Conservation (phyloP, 345 rosid species). For the Pistacia integerrima region DNA sequence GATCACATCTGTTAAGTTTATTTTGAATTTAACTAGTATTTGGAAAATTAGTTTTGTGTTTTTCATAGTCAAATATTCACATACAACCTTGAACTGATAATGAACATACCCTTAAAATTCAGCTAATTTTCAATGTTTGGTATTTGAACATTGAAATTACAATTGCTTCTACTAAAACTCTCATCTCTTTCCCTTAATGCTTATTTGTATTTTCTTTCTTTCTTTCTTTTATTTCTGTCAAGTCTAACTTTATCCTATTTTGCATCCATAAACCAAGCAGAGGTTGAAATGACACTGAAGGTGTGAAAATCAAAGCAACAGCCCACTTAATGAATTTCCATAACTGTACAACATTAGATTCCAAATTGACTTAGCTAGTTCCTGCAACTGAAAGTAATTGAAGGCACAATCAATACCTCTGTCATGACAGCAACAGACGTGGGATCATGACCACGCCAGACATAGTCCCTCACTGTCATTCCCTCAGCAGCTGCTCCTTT, state of each 20-base stretch:
- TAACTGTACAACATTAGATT: not conserved
- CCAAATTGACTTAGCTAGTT: not conserved
- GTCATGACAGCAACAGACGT: constrained; percentile 99
- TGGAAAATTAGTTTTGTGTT: not conserved
- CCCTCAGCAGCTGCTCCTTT: constrained; percentile 98
- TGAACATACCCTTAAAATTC: not conserved
- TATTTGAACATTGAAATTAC: not conserved
- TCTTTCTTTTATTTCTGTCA: not conserved
- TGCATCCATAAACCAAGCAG: not conserved
- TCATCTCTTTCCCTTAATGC: not conserved
- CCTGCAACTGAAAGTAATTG: not conserved
- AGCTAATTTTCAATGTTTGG: not conserved
- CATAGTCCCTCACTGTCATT: constrained; percentile 80
- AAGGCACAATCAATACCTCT: constrained; percentile 52
- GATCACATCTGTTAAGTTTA: not conserved
- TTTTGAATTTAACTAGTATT: not conserved
- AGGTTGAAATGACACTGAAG: not conserved
- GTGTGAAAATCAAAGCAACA: not conserved
- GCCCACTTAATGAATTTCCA: not conserved
- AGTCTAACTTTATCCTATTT: not conserved
- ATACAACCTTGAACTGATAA: not conserved
- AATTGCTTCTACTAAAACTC: not conserved
- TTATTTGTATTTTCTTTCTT: not conserved
- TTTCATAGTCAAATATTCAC: not conserved
- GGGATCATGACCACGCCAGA: constrained; percentile 99